A percentile compares a stretch with the other conserved stretches of the same genome.
Evolutionary conservation across 805 yeast species (phyloP).

Genomic region (Clavispora phyllophila): DNA sequence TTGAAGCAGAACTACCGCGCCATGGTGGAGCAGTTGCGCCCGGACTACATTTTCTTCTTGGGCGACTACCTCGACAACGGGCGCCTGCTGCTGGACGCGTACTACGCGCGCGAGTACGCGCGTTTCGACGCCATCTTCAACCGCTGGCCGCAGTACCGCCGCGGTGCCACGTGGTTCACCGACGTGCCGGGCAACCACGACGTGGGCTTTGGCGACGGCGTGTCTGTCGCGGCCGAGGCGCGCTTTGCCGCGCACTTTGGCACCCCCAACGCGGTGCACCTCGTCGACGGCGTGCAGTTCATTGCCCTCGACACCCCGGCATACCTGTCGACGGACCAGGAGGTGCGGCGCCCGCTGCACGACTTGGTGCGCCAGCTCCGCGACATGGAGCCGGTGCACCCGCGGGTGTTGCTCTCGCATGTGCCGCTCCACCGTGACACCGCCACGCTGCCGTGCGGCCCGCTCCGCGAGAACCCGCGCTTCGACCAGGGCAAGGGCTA

Average conservation of each 20-base stretch:
- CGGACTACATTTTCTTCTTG: slow-evolving; percentile 35
- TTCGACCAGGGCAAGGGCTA: slow-evolving; percentile 17
- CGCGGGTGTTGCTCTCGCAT: slow-evolving; percentile 21
- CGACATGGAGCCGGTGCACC: slow-evolving; percentile 5
- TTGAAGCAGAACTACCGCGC: slow-evolving; percentile 33
- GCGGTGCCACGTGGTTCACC: slow-evolving; percentile 24
- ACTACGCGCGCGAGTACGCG: slow-evolving; percentile 23
- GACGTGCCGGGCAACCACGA: slow-evolving; percentile 30
- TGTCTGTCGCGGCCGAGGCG: slow-evolving; percentile 18
- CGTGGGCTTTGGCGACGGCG: slow-evolving; percentile 24
- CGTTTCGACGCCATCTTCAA: slow-evolving; percentile 32
- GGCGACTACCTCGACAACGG: slow-evolving; percentile 43
- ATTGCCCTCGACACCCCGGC: slow-evolving; percentile 19
- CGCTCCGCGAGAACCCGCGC: slow-evolving; percentile 15
- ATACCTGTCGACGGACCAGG: slow-evolving; percentile 11
- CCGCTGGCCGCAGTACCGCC: slow-evolving; percentile 14
- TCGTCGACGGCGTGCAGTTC: slow-evolving; percentile 29
- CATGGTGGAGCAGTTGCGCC: slow-evolving; percentile 25
- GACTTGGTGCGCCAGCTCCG: slow-evolving; percentile 10
- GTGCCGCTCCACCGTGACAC: slow-evolving; percentile 22
- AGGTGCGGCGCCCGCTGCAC: slow-evolving; percentile 10
- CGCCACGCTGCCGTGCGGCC: slow-evolving; percentile 16
- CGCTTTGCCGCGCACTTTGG: slow-evolving; percentile 33
- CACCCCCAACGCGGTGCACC: slow-evolving; percentile 19
- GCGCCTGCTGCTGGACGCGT: slow-evolving; percentile 26